Evolutionary conservation across 2,329 filamentous ascomycete species (phyloP).

Genomic region (Penicillium verrucosum): DNA sequence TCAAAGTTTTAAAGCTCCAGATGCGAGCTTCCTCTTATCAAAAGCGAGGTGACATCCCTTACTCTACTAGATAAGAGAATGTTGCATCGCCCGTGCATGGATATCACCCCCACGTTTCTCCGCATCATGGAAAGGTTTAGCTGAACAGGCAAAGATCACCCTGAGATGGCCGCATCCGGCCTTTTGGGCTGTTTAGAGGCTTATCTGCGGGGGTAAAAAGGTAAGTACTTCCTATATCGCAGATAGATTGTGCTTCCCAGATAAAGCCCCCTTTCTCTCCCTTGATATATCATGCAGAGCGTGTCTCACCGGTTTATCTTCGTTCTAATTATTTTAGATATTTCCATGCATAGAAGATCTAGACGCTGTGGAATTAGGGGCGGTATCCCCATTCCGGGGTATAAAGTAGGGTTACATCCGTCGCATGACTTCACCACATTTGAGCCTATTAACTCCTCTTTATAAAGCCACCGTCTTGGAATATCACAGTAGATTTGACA

Average conservation of each 20-base stretch:
- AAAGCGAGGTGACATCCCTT: slow-evolving; percentile 14
- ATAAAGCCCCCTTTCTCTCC: background rate
- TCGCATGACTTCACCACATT: slow-evolving; percentile 6
- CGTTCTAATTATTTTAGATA: background rate
- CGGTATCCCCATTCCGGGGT: background rate
- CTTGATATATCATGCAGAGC: background rate
- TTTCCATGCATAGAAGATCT: background rate
- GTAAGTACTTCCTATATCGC: background rate
- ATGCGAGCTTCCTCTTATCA: slow-evolving; percentile 7
- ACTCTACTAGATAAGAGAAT: slow-evolving; percentile 17
- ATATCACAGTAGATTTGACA: background rate
- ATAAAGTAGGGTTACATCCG: slow-evolving; percentile 4
- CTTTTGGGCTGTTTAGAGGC: background rate
- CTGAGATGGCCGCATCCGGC: slow-evolving; percentile 16
- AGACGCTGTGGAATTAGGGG: background rate
- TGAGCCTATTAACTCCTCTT: background rate
- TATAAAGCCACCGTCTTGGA: background rate
- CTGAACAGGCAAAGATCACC: slow-evolving; percentile 13
- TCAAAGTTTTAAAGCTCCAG: background rate
- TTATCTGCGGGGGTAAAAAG: background rate
- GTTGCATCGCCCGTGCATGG: slow-evolving; percentile 16
- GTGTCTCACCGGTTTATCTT: background rate
- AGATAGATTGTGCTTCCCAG: background rate
- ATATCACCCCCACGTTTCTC: slow-evolving; percentile 26
- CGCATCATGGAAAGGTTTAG: slow-evolving; percentile 12